phyloP scores from a whole-genome alignment of 1,284 basidiomycete species.

The Ceratobasidium sp. region DNA sequence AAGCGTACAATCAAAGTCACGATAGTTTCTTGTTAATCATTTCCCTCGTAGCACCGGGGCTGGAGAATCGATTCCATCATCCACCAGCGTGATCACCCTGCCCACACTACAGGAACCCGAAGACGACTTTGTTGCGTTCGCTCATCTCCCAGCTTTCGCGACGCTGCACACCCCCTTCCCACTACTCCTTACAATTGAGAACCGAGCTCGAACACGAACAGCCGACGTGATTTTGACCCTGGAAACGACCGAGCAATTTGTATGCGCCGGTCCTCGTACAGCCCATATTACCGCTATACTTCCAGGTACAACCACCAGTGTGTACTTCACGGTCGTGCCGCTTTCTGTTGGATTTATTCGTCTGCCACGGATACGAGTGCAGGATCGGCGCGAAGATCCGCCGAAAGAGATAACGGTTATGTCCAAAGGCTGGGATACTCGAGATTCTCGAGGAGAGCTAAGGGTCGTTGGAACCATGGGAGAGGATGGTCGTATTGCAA shows the following conservation, averaged over 20 bases:
- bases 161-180: constrained; percentile 72
- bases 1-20: constrained; percentile 26
- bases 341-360: constrained; percentile 55
- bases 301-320: constrained; percentile 74
- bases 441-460: constrained; percentile 2
- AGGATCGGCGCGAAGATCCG: constrained; percentile 27
- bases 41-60: constrained; percentile 2
- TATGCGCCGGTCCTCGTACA: constrained; percentile 77
- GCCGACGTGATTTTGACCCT: constrained; percentile 76
- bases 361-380: constrained; percentile 44
- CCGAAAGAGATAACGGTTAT: neutral
- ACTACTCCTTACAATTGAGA: constrained; percentile 73
- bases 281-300: constrained; percentile 76
- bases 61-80: constrained; percentile 39
- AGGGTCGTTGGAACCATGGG: neutral
- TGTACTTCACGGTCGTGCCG: constrained; percentile 77
- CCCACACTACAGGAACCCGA: constrained; percentile 71
- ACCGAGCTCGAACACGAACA: constrained; percentile 71
- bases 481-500: constrained; percentile 4
- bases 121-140: constrained; percentile 73
- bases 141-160: constrained; percentile 70
- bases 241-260: constrained; percentile 75
- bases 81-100: constrained; percentile 68
- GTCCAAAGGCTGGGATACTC: constrained; percentile 1
- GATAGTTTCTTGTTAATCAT: constrained; percentile 2